Evolutionary conservation across 805 yeast species (phyloP).

Genomic region (Myxozyma melibiosi): DNA sequence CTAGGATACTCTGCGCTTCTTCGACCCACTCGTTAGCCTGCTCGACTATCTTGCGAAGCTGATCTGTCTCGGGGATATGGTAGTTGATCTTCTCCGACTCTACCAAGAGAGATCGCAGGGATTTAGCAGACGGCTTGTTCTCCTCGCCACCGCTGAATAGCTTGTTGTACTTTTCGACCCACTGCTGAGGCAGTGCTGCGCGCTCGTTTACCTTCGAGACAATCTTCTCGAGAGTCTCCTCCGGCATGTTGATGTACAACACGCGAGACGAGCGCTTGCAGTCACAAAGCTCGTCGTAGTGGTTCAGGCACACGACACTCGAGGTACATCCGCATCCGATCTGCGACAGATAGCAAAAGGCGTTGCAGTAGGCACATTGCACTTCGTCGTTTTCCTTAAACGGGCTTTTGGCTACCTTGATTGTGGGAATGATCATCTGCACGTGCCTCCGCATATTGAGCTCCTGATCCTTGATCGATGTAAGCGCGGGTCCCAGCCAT

Average conservation of each 20-base stretch:
- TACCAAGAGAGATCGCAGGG: slow-evolving; percentile 48
- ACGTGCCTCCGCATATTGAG: slow-evolving; percentile 15
- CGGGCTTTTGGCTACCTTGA: neutral
- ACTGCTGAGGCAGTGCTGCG: slow-evolving; percentile 52
- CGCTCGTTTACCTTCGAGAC: slow-evolving; percentile 46
- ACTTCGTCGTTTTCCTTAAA: slow-evolving; percentile 21
- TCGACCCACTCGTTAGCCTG: slow-evolving; percentile 56
- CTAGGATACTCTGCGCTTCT: slow-evolving; percentile 56
- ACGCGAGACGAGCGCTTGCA: slow-evolving; percentile 9
- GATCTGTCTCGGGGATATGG: slow-evolving; percentile 44
- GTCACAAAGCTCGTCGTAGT: slow-evolving; percentile 28
- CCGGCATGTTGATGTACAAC: slow-evolving; percentile 46
- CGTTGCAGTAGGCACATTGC: slow-evolving; percentile 35
- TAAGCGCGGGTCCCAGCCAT: slow-evolving; percentile 36
- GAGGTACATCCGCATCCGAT: slow-evolving; percentile 21
- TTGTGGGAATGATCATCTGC: slow-evolving; percentile 11
- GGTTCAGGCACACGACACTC: slow-evolving; percentile 27
- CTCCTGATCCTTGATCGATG: slow-evolving; percentile 24
- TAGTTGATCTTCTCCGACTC: slow-evolving; percentile 61
- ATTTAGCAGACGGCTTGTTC: slow-evolving; percentile 52
- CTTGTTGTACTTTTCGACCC: slow-evolving; percentile 54
- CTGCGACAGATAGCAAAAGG: slow-evolving; percentile 33
- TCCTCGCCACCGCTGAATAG: slow-evolving; percentile 43
- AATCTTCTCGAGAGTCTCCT: slow-evolving; percentile 52
- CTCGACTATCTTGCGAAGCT: slow-evolving; percentile 49